Evolutionary conservation across 2,329 filamentous ascomycete genomes (phyloP).

Genomic region (Pyricularia pennisetigena): DNA sequence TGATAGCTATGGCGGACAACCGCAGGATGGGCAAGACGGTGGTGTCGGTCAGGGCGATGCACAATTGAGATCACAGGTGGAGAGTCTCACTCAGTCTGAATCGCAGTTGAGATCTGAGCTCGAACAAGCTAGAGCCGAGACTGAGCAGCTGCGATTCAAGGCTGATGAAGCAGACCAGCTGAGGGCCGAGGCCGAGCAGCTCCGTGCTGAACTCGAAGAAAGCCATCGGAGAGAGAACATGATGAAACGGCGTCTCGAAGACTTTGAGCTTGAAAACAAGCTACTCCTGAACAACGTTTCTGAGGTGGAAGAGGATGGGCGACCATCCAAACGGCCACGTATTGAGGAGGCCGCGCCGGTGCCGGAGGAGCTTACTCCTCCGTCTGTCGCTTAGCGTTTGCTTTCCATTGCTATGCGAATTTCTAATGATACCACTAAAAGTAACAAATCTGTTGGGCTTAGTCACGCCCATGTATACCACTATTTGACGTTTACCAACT

Average conservation of each 20-base stretch:
- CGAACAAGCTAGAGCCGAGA: constrained; percentile 28
- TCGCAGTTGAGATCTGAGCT: constrained; percentile 48
- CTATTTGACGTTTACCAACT: neutral
- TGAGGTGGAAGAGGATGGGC: constrained; percentile 15
- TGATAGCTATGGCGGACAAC: constrained; percentile 45
- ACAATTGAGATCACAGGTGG: constrained; percentile 37
- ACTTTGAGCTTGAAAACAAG: constrained; percentile 55
- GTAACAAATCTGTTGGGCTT: neutral
- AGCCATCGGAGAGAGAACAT: constrained; percentile 70
- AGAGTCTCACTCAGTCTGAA: constrained; percentile 45
- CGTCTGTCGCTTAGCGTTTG: neutral
- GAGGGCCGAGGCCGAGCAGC: constrained; percentile 15
- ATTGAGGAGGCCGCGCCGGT: constrained; percentile 12
- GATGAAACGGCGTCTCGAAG: constrained; percentile 72
- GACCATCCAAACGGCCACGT: constrained; percentile 20
- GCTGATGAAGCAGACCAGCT: neutral
- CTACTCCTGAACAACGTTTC: constrained; percentile 18
- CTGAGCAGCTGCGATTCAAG: constrained; percentile 4
- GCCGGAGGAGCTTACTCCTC: constrained; percentile 3
- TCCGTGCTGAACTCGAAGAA: constrained; percentile 61
- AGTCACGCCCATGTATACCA: neutral
- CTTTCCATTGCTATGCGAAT: neutral
- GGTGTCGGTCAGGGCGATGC: constrained; percentile 56
- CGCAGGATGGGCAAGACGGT: constrained; percentile 60
- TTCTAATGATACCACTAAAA: neutral